phyloP scores from a whole-genome alignment of 495 filamentous ascomycete species.

The Usnea hakonensis region DNA sequence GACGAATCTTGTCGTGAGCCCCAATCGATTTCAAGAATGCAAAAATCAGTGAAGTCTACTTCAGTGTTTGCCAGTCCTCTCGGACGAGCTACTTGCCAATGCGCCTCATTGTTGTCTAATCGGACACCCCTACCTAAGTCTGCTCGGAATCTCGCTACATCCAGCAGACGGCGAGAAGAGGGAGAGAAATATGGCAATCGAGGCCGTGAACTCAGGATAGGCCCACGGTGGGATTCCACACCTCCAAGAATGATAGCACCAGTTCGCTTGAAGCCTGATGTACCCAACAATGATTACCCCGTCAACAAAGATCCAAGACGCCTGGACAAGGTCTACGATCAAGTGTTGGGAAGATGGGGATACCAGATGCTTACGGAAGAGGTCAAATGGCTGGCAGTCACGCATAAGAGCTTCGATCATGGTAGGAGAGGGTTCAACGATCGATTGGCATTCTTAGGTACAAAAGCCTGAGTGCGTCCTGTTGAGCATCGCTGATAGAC shows the following conservation, averaged over 20 bases:
- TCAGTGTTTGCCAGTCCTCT: not conserved
- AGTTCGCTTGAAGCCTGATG: slow-evolving; percentile 46
- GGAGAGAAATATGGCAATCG: slow-evolving; percentile 21
- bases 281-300: slow-evolving; percentile 40
- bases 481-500: not conserved
- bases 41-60: not conserved
- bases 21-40: not conserved
- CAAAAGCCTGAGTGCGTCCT: not conserved
- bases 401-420: slow-evolving; percentile 98
- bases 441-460: slow-evolving; percentile 83
- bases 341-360: slow-evolving; percentile 61
- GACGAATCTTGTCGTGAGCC: not conserved
- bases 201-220: slow-evolving; percentile 33
- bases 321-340: slow-evolving; percentile 67
- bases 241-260: slow-evolving; percentile 70
- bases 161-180: not conserved
- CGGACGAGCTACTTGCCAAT: slow-evolving; percentile 6
- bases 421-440: slow-evolving; percentile 91
- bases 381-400: slow-evolving; percentile 93
- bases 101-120: slow-evolving; percentile 2
- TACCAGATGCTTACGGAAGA: slow-evolving; percentile 73
- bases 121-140: not conserved
- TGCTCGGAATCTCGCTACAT: slow-evolving; percentile 9
- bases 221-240: slow-evolving; percentile 76
- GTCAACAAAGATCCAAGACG: slow-evolving; percentile 67